Evolutionary conservation across 345 rosid species (phyloP).

Genomic region (Gossypium longicalyx): DNA sequence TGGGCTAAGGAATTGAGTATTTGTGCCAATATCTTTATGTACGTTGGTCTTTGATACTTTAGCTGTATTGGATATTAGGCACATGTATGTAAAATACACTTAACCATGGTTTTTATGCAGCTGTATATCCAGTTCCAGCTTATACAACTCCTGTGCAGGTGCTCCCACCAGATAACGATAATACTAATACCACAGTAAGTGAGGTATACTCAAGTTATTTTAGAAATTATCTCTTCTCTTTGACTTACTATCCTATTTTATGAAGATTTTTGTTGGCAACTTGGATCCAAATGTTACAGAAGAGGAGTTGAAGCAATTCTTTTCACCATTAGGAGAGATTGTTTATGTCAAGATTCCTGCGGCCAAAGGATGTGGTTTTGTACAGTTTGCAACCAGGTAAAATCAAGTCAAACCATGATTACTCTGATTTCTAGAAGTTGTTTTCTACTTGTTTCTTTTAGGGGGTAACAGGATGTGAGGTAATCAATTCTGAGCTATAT

Average conservation of each 20-base stretch:
- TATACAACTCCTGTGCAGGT: conserved; percentile 56
- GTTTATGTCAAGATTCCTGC: conserved; percentile 73
- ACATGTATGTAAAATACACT: conserved; percentile 4
- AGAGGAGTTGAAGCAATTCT: conserved; percentile 77
- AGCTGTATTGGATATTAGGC: background rate
- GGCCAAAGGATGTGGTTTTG: conserved; percentile 84
- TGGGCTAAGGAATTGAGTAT: background rate
- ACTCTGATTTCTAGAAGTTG: background rate
- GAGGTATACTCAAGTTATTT: background rate
- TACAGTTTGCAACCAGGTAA: conserved; percentile 74
- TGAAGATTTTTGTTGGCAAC: conserved; percentile 71
- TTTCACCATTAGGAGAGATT: conserved; percentile 74
- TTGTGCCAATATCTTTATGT: background rate
- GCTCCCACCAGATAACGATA: conserved; percentile 64
- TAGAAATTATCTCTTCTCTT: conserved; percentile 10
- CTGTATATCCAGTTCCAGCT: conserved; percentile 58
- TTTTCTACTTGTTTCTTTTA: background rate
- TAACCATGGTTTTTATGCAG: conserved; percentile 33
- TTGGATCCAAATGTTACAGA: conserved; percentile 83
- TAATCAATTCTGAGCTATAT: background rate
- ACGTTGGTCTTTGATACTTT: background rate
- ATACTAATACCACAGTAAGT: conserved; percentile 73
- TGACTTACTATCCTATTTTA: conserved; percentile 22
- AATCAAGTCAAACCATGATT: background rate
- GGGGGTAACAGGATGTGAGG: background rate